Evolutionary conservation across 2,329 filamentous ascomycete genomes (phyloP), one percentile per base, ranked within the genome.

Genomic region (Decorospora gaudefroyi): DNA sequence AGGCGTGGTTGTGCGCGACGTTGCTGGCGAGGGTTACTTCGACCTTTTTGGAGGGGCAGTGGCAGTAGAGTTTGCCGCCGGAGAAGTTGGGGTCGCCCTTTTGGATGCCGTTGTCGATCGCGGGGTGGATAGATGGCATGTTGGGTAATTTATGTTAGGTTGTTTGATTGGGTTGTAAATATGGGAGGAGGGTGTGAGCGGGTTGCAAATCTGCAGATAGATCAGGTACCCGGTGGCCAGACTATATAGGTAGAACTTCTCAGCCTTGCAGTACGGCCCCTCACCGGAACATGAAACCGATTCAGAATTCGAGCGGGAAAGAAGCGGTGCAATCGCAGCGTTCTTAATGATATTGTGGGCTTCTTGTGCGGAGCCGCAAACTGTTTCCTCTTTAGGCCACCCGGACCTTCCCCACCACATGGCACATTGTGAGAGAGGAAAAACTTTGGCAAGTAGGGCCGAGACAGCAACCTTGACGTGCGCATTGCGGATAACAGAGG

Each of bases 1-100:
- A 87, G 42, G 81, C 83, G 70, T 87, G 84, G 74, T 87, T 86
- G 74, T 86, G 83, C 2, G 76, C 72, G 42, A 87, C 79, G 57
- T 86, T 81, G 62, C 78, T 72, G 45, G 58, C 66, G 26, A 87
- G 74, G 0, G 75, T 76, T 15, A 87, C 75, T 59, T 82, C 77
- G 46, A 87, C 80, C 17, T 77, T 78, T 64, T 77, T 65, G 50
- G 57, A 71, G 8, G 69, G 42, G 74, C 84, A 87, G 59, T 78
- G 77, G 75, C 84, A 87, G 65, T 73, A 73, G 6, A 87, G 76
- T 38, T 76, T 82, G 45, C 84, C 84, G 45, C 84, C 84, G 0
- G 74, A 31, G 68, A 83, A 82, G 69, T 74, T 72, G 21, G 76
- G 37, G 37, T 72, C 62, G 52, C 83, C 83, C 56, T 80, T 80